Conservation (phyloP, 345 rosid genomes). For the Atalantia buxifolia region DNA sequence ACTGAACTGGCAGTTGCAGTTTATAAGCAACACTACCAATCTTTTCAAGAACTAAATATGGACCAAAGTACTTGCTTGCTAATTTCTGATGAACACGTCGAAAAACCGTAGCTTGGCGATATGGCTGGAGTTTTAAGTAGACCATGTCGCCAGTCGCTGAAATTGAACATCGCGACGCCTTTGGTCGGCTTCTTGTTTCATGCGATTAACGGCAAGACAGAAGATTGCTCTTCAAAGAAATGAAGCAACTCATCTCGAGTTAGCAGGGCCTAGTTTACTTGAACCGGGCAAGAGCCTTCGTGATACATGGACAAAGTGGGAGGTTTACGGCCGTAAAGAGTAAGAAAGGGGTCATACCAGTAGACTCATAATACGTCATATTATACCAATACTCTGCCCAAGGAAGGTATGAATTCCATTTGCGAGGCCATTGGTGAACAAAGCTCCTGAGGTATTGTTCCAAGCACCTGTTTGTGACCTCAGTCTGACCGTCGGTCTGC, state of each 20-base stretch:
- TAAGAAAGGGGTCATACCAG: background rate
- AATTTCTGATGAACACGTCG: background rate
- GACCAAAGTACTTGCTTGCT: too few species aligned
- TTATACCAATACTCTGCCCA: slow-evolving; percentile 13
- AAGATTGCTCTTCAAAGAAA: too few species aligned
- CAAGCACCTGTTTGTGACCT: background rate
- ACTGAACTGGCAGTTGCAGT: too few species aligned
- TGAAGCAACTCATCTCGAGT: background rate
- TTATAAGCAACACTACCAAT: too few species aligned
- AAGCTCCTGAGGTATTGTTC: background rate
- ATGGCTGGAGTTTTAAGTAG: too few species aligned
- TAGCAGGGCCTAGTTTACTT: background rate
- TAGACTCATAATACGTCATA: background rate
- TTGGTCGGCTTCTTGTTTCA: too few species aligned
- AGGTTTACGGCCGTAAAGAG: background rate
- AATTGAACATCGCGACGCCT: background rate
- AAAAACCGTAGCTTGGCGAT: background rate
- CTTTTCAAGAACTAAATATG: too few species aligned
- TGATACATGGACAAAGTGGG: background rate
- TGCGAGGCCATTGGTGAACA: background rate
- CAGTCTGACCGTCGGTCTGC: background rate
- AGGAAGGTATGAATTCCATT: background rate
- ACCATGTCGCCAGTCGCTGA: too few species aligned
- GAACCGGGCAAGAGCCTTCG: background rate
- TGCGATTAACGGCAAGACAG: too few species aligned